Conservation (phyloP, 495 filamentous ascomycete genomes). For the Lophiostoma macrostomum region DNA sequence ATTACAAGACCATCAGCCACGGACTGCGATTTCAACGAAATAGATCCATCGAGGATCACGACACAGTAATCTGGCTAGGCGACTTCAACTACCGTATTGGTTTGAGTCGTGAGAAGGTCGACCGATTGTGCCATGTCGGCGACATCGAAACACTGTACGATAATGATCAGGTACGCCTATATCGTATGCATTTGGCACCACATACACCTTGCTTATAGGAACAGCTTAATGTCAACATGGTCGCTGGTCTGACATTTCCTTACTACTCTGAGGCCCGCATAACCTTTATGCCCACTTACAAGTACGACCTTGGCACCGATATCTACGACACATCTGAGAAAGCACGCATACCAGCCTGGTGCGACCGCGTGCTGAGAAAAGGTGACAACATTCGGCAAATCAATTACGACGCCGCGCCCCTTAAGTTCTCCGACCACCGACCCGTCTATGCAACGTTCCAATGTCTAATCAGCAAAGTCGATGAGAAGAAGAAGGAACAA, state of each 20-base stretch:
- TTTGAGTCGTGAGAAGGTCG: slow-evolving; percentile 72
- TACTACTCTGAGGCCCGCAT: slow-evolving; percentile 87
- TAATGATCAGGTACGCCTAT: slow-evolving; percentile 68
- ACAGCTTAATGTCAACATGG: slow-evolving; percentile 93
- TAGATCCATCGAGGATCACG: slow-evolving; percentile 84
- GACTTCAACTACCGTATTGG: slow-evolving; percentile 99
- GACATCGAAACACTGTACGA: slow-evolving; percentile 80
- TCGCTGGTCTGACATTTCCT: slow-evolving; percentile 81
- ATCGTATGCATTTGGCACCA: too few species aligned
- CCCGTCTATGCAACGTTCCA: slow-evolving; percentile 88
- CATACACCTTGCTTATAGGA: slow-evolving; percentile 8
- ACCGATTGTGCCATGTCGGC: slow-evolving; percentile 63
- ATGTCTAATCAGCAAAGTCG: slow-evolving; percentile 73
- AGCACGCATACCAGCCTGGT: slow-evolving; percentile 92
- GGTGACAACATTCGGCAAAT: slow-evolving; percentile 78
- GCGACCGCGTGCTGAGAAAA: slow-evolving; percentile 85
- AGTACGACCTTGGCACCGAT: slow-evolving; percentile 84
- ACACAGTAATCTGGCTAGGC: slow-evolving; percentile 93
- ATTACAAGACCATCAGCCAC: slow-evolving; percentile 84
- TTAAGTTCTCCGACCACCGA: slow-evolving; percentile 89
- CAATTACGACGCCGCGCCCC: slow-evolving; percentile 70
- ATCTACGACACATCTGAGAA: slow-evolving; percentile 94
- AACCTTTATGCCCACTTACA: slow-evolving; percentile 88
- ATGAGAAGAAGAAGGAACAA: slow-evolving; percentile 67
- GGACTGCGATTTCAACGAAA: slow-evolving; percentile 90